Base-by-base conservation (phyloP, 2,329 filamentous ascomycete species). In the Neoarthrinium moseri region DNA sequence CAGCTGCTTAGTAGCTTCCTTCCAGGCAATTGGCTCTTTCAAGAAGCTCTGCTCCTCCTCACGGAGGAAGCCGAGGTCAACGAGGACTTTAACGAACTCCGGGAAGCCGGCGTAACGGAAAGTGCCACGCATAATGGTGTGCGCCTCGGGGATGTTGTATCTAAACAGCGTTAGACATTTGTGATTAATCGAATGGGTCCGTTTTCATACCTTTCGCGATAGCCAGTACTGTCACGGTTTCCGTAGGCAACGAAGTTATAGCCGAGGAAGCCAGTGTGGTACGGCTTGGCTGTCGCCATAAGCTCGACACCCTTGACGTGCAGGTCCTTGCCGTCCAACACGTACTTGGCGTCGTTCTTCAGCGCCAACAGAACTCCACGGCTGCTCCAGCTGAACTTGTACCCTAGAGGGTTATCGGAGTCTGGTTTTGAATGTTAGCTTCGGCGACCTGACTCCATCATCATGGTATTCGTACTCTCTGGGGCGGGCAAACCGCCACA, bases 181-280 rank as follows among this genome's bases (percentile, higher is more conserved):
- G 36, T 13, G 24, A 38, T 5, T 22, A 39, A 8, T 10, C 23
- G 15, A 17, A n/a, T n/a, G 20, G n/a, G 17, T 23, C 10, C 4
- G 6, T 3, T 6, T 23, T 18, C 23, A 17, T 33, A 43, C 52
- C 88, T 84, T 76, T 95, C 85, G 63, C 83, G 84, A 82, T 92
- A 96, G 10, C 81, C 77, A 12, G 88, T 92, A n/a, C 85, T 91
- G 72, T 96, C 91, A 58, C 91, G 81, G 81, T 96, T 96, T 50
- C 89, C 87, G 72, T 96, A 97, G 35, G 87, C 90, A 55, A 96
- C 89, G 59, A 95, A 91, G 42, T 87, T 85, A 66, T 84, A 96
- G 50, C 89, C 89, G 27, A 88, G 87, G 74, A 91, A 94, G 74
- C 92, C 92, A n/a, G n/a, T n/a, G 71, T 81, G 83, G 80, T 95